These are phyloP conservation scores for Pulicaria dysenterica DNA, from an alignment of 129 eudicot species.

Conservation along the genomic window DNA sequence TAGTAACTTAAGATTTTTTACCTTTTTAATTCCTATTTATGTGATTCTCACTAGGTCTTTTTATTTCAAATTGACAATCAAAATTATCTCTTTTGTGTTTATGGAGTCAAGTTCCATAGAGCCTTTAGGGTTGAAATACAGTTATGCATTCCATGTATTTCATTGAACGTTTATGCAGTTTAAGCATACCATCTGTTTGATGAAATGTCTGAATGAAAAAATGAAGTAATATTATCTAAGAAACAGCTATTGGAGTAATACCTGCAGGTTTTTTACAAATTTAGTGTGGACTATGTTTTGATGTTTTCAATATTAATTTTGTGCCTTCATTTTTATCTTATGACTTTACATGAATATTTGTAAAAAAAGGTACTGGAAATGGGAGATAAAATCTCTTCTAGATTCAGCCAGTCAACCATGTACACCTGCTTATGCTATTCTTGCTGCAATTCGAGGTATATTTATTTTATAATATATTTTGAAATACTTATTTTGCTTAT, in stretches of 20 bases:
- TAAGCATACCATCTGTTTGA: no score
- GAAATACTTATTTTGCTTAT: slow-evolving; percentile 11
- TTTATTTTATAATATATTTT: not conserved
- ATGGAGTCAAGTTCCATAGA: no score
- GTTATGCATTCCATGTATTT: no score
- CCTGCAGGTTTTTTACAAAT: slow-evolving; percentile 69
- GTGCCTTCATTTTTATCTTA: not conserved
- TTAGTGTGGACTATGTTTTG: not conserved
- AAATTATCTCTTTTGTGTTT: no score
- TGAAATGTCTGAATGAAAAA: no score
- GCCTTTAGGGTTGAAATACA: no score
- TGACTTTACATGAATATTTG: slow-evolving; percentile 12
- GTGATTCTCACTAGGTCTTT: no score
- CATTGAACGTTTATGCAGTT: no score
- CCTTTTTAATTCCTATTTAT: no score
- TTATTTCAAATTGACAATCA: no score
- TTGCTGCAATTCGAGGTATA: slow-evolving; percentile 73
- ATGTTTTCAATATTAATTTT: not conserved
- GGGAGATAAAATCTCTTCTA: slow-evolving; percentile 92
- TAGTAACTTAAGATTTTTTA: no score
- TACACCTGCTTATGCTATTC: slow-evolving; percentile 64
- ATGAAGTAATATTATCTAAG: no score
- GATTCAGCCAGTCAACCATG: slow-evolving; percentile 89
- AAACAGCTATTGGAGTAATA: slow-evolving; percentile 81
- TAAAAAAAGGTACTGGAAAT: slow-evolving; percentile 84